Base-by-base conservation (phyloP, 78 protist species). In the Dictyostelium intermedium region DNA sequence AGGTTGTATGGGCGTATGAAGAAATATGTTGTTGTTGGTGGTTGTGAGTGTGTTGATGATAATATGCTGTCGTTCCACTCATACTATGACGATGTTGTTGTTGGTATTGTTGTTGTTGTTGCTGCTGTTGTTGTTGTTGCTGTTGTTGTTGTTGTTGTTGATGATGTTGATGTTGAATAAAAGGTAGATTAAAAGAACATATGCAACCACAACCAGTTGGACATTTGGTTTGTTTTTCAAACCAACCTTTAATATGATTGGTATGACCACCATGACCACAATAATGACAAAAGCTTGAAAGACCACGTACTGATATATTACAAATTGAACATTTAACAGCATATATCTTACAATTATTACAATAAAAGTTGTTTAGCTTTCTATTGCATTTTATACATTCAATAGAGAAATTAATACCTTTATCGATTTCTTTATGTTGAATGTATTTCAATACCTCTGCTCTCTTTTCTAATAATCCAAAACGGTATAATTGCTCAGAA, bases 191-290 rank as follows among this genome's bases (percentile, higher is more conserved):
- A 43, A 77, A 77, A 20, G 76, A 60, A 69, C 97, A 95, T 11
- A 2, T 37, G 70, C 97, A 95, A 18, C 86, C 92, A 43, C 97
- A 95, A 23, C 95, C 97, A 43, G 97, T 91, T 23, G 97, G 95
- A 69, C 97, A 95, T 30, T 50, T 66, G 10, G 50, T 20, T 16
- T 84, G 81, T 72, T 69, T 69, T 8, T 34, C 34, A 37, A 95
- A 95, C 97, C 97, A 95, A 18, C 34, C 32, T 41, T 43, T 78
- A 78, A 95, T 61, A 39, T 91, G 95, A 81, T 61, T 83, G 7
- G 84, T 84, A 47, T 95, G 97, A 27, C 97, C 97, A 16, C 97
- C 97, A 77, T 95, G 97, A 3, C 97, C 97, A 25, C 97, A 95
- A 47, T 27, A 43, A 14, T 70, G 30, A 45, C 97, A 95, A 74